A percentile compares a stretch with the other conserved stretches of the same genome.
These are phyloP conservation scores for Datisca glomerata DNA, from an alignment of 306 rosid species.

Conservation along the genomic window DNA sequence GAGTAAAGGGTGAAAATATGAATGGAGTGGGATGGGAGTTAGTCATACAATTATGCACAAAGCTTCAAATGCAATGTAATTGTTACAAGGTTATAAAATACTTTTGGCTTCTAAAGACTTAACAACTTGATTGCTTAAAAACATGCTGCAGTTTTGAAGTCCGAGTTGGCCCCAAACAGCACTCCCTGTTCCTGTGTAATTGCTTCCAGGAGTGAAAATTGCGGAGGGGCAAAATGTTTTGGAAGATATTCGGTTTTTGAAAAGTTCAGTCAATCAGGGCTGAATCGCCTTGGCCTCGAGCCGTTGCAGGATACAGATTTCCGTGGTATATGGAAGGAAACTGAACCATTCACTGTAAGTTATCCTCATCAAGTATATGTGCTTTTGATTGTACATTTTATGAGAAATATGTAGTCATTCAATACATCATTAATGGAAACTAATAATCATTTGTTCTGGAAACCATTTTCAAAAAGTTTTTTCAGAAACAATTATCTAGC, in stretches of 20 bases:
- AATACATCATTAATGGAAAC: too few species aligned
- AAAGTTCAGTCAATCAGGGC: slow-evolving; percentile 56
- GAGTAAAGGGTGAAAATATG: too few species aligned
- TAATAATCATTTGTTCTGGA: too few species aligned
- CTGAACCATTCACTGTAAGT: slow-evolving; percentile 51
- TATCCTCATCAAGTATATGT: too few species aligned
- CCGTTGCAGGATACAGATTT: slow-evolving; percentile 31
- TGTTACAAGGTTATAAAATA: too few species aligned
- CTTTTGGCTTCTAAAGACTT: too few species aligned
- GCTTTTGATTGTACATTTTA: slow-evolving; percentile 1
- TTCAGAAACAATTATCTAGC: too few species aligned
- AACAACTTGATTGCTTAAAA: neutral
- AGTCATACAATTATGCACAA: too few species aligned
- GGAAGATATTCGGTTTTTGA: slow-evolving; percentile 36
- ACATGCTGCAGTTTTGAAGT: slow-evolving; percentile 27
- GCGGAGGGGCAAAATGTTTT: slow-evolving; percentile 18
- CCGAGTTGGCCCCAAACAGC: slow-evolving; percentile 10
- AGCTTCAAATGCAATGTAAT: too few species aligned
- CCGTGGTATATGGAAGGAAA: slow-evolving; percentile 57
- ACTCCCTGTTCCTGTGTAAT: slow-evolving; percentile 13
- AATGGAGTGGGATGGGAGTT: too few species aligned
- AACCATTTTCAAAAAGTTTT: too few species aligned
- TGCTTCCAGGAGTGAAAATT: slow-evolving; percentile 20
- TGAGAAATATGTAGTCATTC: too few species aligned
- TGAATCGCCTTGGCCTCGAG: slow-evolving; percentile 52